Evolutionary conservation across 2,329 filamentous ascomycete genomes (phyloP), one percentile per base, ranked within the genome.

Genomic region (Scorias spongiosa): DNA sequence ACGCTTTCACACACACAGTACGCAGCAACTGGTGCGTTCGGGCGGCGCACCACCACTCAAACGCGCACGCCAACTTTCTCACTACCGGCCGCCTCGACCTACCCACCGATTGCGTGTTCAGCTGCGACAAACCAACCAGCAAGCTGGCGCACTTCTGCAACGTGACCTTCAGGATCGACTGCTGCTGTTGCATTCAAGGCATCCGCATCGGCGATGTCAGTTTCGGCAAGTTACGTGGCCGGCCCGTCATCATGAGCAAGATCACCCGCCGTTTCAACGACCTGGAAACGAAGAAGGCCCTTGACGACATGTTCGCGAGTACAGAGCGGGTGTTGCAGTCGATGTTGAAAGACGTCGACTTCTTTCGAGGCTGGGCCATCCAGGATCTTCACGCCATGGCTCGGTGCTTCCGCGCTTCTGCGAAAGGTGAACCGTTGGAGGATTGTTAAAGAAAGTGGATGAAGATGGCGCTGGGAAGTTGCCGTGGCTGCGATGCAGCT

Each of bases 131-230:
- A 9, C 32, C 32, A 4, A 36, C 15, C 12, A 9, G 32, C 15
- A 36, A 15, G 15, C 20, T 14, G 11, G 39, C 42, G 12, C 45
- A 42, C 18, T 47, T 47, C 28, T 40, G 42, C 30, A 17, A 36
- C 12, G 10, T 47, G 10, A 17, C 14, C 10, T 44, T 42, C 34
- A 39, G 39, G 5, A 34, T 44, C 8, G 29, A 29, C 15, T 47
- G 45, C 42, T 41, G 39, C 18, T 47, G 45, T 40, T 47, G 45
- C 34, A 36, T 34, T 10, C 12, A 17, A 26, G 26, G 39, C 15
- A 44, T 36, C 32, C 11, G 15, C 5, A 36, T 36, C 15, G 32
- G 12, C 32, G 32, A 36, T 9, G 32, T 15, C 15, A 36, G 32
- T 12, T 36, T 36, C 15, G 32, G 32, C 32, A 36, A 36, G 12